Base-by-base conservation (phyloP, 345 rosid species). In the Nasturtium officinale region DNA sequence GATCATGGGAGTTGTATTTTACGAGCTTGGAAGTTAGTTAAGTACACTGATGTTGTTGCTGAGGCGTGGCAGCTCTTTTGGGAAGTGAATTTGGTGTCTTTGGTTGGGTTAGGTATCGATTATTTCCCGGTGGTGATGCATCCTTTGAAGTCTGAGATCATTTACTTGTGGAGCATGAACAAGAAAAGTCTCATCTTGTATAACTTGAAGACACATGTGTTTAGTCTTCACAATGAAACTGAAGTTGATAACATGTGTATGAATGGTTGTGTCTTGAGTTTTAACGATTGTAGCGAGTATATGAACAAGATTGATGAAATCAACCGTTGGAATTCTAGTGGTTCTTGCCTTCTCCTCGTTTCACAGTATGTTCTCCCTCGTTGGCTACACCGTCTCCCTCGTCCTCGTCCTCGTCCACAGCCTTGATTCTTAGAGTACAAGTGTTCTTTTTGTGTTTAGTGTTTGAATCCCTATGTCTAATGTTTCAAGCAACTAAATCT, bases 321-420 rank as follows among this genome's bases (percentile, higher is more conserved):
- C n/a, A n/a, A n/a, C n/a, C n/a, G n/a, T n/a, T n/a, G n/a, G n/a
- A n/a, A n/a, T n/a, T n/a, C n/a, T n/a, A n/a, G n/a, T n/a, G n/a
- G n/a, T n/a, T n/a, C n/a, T n/a, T n/a, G n/a, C n/a, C n/a, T n/a
- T n/a, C n/a, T n/a, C n/a, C n/a, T n/a, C n/a, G n/a, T 71, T 40
- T 50, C 69, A 9, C 76, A 71, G 5, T 71, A 35, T 61, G 68
- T 61, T 61, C 68, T 61, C 45, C 76, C 69, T 25, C 69, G 76
- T 28, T 71, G 76, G 76, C 6, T 61, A 1, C 43, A 51, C 11
- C 61, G 32, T 38, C 75, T 71, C 33, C 69, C 68, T 61, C 23
- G 61, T 26, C 61, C 69, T 12, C 45, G 5, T 11, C 43, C n/a
- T n/a, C n/a, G n/a, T n/a, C n/a, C n/a, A n/a, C n/a, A n/a, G n/a